Base-by-base conservation (phyloP, 1,284 basidiomycete species). In the Heterobasidion parviporum region DNA sequence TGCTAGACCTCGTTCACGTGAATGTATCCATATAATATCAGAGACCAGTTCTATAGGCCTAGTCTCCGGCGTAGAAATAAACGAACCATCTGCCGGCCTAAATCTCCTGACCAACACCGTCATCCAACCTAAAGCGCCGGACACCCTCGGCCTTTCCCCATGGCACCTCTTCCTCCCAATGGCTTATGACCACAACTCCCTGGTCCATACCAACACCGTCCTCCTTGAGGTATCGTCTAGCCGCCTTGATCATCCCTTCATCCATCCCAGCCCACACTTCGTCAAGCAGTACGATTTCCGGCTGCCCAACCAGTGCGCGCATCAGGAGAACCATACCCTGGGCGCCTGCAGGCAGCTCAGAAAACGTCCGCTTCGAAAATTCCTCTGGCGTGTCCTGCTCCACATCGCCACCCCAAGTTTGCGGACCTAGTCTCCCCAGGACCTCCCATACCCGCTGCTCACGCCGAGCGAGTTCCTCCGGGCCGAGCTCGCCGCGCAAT, bases 251-350 rank as follows among this genome's bases (percentile, higher is more conserved):
- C 80, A 92, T 90, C 8, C 69, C 71, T 55, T 84, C 84, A 63
- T 91, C 88, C 89, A 97, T 94, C 34, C 93, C 94, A 34, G 89
- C 84, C 80, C 91, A 93, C 10, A 87, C 89, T 67, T 98, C 94
- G 65, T 98, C 94, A 41, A 97, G 72, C 10, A 97, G 75, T 9
- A 97, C 74, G 41, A 98, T 64, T 47, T 77, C 78, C 1, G 90
- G 81, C 44, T 68, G 75, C 50, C 77, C 79, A 0, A 94, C 91
- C 34, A 96, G 73, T 15, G 94, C 91, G 10, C 94, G 82, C 76
- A 95, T 84, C 51, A 97, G 76, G 34, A 97, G 72, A 12, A 92
- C 81, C 36, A 94, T 70, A 43, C 83, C 79, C 70, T 95, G 93
- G 66, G 89, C 87, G 0, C 86, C 85, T 0, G 81, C 76, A 0